Conservation (phyloP, 2,329 filamentous ascomycete species). For the Colletotrichum theobromicola region DNA sequence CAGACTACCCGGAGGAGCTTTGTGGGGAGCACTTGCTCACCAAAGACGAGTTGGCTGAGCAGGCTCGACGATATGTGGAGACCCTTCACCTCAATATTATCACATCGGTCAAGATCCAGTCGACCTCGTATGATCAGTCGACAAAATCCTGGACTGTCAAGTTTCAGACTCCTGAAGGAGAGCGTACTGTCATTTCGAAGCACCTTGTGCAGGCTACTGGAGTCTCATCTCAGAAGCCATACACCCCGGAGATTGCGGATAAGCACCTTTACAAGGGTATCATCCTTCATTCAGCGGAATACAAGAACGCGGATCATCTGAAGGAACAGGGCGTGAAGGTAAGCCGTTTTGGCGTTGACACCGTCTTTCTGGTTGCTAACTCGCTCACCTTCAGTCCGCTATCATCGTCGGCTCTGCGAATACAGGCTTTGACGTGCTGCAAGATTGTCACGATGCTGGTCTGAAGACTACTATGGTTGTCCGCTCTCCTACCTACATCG, state of each 20-base stretch:
- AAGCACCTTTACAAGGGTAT: neutral
- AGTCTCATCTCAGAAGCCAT: constrained; percentile 25
- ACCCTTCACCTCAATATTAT: constrained; percentile 33
- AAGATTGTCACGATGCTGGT: constrained; percentile 34
- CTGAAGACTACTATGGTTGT: constrained; percentile 36
- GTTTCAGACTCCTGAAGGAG: constrained; percentile 23
- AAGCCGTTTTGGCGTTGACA: neutral
- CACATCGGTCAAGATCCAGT: constrained; percentile 29
- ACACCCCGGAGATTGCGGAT: constrained; percentile 26
- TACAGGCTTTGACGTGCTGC: constrained; percentile 43
- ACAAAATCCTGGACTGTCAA: constrained; percentile 29
- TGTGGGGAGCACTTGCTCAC: constrained; percentile 24
- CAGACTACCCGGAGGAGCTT: neutral
- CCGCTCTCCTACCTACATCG: constrained; percentile 38
- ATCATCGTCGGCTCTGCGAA: constrained; percentile 43
- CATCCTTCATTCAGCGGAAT: neutral
- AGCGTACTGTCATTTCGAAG: constrained; percentile 18
- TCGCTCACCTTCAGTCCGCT: constrained; percentile 24
- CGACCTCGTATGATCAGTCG: constrained; percentile 28
- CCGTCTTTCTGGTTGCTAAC: neutral
- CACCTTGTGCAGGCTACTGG: constrained; percentile 32
- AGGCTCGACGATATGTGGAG: constrained; percentile 29
- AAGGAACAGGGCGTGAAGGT: neutral
- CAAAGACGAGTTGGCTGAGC: constrained; percentile 28
- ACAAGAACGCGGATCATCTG: neutral